phyloP scores from a whole-genome alignment of 148 eudicot species.

The Rhododendron kiyosumense region DNA sequence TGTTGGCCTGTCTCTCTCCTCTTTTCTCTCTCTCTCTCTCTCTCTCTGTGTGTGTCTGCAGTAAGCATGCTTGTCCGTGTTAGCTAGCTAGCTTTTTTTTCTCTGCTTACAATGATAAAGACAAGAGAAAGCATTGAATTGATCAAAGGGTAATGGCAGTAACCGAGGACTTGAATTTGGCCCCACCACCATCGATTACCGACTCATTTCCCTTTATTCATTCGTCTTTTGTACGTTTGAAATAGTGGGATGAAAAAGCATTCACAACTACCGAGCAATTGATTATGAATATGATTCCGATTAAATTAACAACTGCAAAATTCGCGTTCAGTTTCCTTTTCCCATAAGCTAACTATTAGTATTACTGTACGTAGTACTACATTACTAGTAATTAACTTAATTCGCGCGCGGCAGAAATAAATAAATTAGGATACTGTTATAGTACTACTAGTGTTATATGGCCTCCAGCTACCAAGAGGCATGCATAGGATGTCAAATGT shows the following conservation, averaged over 20 bases:
- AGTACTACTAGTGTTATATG: no score
- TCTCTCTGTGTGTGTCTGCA: background rate
- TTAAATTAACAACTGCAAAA: background rate
- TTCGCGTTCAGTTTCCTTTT: background rate
- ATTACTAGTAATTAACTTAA: no score
- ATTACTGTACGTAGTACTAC: no score
- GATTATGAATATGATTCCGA: background rate
- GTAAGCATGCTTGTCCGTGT: background rate
- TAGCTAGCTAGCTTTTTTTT: background rate
- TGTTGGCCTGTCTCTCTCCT: background rate
- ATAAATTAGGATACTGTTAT: background rate
- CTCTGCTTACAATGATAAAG: background rate
- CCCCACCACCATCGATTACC: background rate
- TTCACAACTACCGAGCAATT: background rate
- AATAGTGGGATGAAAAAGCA: background rate
- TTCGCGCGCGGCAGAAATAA: background rate
- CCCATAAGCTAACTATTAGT: background rate
- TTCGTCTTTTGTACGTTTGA: background rate
- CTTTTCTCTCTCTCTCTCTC: background rate
- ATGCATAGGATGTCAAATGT: no score
- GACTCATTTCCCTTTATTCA: background rate
- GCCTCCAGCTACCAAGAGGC: no score
- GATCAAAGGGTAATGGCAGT: background rate
- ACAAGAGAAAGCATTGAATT: background rate
- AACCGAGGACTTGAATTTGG: background rate